These are phyloP conservation scores for Ganoderma multipileum DNA, from an alignment of 1,284 basidiomycete genomes.

Conservation along the genomic window DNA sequence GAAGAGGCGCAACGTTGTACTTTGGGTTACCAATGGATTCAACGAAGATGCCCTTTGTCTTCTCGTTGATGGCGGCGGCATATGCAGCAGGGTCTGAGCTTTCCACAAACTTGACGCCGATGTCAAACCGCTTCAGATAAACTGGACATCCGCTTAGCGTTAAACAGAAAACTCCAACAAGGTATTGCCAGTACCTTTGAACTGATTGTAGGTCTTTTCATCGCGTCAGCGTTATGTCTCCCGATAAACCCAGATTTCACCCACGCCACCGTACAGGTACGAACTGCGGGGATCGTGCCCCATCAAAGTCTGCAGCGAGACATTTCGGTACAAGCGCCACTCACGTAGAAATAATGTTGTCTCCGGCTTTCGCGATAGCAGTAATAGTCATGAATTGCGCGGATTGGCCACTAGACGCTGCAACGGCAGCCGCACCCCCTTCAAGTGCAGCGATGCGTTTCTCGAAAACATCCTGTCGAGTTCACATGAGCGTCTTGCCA, in stretches of 20 bases:
- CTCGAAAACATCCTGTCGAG: conserved; percentile 78
- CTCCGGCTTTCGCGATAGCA: conserved; percentile 69
- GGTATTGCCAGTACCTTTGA: conserved; percentile 66
- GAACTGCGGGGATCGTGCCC: conserved; percentile 44
- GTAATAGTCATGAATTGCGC: conserved; percentile 84
- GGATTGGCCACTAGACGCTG: conserved; percentile 80
- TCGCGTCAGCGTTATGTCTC: no score
- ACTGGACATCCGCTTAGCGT: conserved; percentile 48
- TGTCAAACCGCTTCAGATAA: conserved; percentile 80
- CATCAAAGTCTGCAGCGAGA: conserved; percentile 1
- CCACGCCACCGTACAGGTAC: conserved; percentile 72
- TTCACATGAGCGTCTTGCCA: background rate
- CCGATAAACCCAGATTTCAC: conserved; percentile 29
- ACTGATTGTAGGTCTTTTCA: conserved; percentile 82
- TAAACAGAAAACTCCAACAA: background rate
- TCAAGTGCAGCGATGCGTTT: conserved; percentile 87
- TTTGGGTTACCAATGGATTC: conserved; percentile 91
- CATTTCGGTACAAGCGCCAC: conserved; percentile 31
- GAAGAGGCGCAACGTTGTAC: conserved; percentile 74
- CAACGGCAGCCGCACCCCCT: conserved; percentile 83
- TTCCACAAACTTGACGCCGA: conserved; percentile 81
- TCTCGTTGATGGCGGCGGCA: conserved; percentile 77
- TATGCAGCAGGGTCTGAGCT: conserved; percentile 70
- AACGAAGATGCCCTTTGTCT: conserved; percentile 82
- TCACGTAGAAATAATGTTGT: conserved; percentile 82